Conservation (phyloP, 75 land plant species). For the Selaginella tamariscina region DNA sequence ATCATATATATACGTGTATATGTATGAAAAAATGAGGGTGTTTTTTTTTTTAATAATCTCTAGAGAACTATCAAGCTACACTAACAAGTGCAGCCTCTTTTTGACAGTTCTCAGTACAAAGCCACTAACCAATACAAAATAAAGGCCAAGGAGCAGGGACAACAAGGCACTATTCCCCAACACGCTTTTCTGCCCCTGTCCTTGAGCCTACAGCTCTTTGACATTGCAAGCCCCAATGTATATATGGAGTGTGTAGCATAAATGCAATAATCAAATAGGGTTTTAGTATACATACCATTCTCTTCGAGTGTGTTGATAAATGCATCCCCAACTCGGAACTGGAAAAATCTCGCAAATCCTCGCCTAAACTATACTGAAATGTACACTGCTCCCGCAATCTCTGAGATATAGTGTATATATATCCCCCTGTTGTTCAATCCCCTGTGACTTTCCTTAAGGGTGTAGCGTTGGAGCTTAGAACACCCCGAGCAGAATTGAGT, state of each 20-base stretch:
- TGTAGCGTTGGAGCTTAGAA: slow-evolving; percentile 7
- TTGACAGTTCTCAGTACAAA: neutral
- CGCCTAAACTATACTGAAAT: neutral
- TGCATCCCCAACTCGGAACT: neutral
- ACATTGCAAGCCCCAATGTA: neutral
- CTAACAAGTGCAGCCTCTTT: neutral
- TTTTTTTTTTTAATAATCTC: neutral
- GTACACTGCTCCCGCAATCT: neutral
- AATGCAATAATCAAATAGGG: neutral
- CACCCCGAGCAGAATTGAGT: neutral
- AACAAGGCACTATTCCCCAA: too few relatives aligned
- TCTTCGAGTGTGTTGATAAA: too few relatives aligned
- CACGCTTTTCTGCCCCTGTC: neutral
- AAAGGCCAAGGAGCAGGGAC: neutral
- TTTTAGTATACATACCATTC: too few relatives aligned
- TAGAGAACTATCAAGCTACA: neutral
- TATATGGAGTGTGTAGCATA: neutral
- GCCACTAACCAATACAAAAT: neutral
- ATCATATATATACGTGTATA: neutral
- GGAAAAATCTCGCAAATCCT: neutral
- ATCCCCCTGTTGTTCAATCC: neutral
- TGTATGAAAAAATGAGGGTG: neutral
- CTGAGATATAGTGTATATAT: too few relatives aligned
- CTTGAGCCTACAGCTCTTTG: neutral
- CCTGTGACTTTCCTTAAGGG: neutral